phyloP scores from a whole-genome alignment of 352 stramenopile genomes.

The Phytophthora cajani region DNA sequence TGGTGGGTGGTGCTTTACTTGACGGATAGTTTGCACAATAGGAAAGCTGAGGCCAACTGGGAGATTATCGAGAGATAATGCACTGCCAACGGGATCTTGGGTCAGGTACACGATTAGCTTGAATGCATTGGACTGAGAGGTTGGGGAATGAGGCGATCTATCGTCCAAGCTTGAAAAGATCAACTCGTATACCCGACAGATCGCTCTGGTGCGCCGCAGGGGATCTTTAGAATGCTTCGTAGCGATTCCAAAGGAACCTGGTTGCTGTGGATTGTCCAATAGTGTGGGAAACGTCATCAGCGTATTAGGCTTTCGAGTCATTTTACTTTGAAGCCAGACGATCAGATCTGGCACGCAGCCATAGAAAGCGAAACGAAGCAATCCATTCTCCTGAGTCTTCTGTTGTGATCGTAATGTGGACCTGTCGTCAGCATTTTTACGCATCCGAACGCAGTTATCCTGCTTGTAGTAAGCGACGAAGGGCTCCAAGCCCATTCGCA shows the following conservation, averaged over 20 bases:
- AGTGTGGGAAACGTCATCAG: conserved; percentile 37
- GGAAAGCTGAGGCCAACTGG: conserved; percentile 65
- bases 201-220: conserved; percentile 39
- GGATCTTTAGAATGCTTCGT: conserved; percentile 15
- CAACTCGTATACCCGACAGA: conserved; percentile 56
- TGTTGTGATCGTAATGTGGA: background rate
- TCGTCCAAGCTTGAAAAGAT: conserved; percentile 31
- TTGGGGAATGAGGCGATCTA: background rate
- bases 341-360: conserved; percentile 56
- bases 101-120: conserved; percentile 63
- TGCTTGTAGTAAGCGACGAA: conserved; percentile 65
- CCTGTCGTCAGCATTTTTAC: background rate
- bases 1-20: conserved; percentile 68
- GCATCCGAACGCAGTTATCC: conserved; percentile 37
- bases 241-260: conserved; percentile 2
- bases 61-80: conserved; percentile 60
- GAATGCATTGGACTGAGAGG: conserved; percentile 29
- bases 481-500: conserved; percentile 32
- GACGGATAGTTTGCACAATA: conserved; percentile 60
- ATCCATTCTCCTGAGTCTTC: conserved; percentile 5
- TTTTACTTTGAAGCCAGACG: conserved; percentile 54
- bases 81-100: conserved; percentile 42
- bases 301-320: conserved; percentile 11
- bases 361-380: conserved; percentile 37
- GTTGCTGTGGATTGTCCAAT: conserved; percentile 6